Evolutionary conservation across 805 yeast genomes (phyloP).

Genomic region (Wickerhamia fluorescens): DNA sequence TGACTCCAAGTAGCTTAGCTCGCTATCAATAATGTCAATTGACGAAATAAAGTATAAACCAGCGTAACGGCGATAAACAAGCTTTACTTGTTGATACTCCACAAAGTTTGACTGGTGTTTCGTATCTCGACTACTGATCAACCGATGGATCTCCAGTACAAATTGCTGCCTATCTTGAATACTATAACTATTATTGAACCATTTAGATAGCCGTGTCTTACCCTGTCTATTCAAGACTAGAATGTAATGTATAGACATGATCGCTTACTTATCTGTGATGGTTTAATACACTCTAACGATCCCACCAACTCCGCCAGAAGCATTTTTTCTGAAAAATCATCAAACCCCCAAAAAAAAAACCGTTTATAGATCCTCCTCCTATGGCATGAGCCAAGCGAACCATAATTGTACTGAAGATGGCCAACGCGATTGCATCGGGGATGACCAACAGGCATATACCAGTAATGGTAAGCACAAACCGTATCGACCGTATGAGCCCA

Average conservation of each 20-base stretch:
- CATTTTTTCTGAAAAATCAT: too few relatives aligned
- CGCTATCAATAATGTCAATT: conserved; percentile 74
- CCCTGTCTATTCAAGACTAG: conserved; percentile 90
- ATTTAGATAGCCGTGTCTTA: conserved; percentile 77
- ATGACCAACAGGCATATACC: too few relatives aligned
- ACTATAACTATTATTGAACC: conserved; percentile 43
- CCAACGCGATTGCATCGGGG: too few relatives aligned
- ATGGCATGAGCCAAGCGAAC: too few relatives aligned
- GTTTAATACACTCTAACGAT: too few relatives aligned
- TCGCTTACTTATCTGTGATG: too few relatives aligned
- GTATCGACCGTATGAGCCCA: conserved; percentile 37
- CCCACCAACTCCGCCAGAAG: too few relatives aligned
- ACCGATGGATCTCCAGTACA: conserved; percentile 64
- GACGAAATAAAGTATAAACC: conserved; percentile 86
- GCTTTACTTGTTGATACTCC: conserved; percentile 48
- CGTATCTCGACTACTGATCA: conserved; percentile 77
- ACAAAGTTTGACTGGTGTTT: conserved; percentile 78
- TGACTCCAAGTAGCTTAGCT: conserved; percentile 72
- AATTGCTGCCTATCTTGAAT: conserved; percentile 25
- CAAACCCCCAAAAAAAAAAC: too few relatives aligned
- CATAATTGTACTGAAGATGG: too few relatives aligned
- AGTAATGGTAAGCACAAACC: not conserved
- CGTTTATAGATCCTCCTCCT: too few relatives aligned
- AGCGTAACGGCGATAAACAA: conserved; percentile 86
- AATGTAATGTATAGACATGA: conserved; percentile 77